Base-by-base conservation (phyloP, 2,329 filamentous ascomycete species). In the Pseudogymnoascus sp. region DNA sequence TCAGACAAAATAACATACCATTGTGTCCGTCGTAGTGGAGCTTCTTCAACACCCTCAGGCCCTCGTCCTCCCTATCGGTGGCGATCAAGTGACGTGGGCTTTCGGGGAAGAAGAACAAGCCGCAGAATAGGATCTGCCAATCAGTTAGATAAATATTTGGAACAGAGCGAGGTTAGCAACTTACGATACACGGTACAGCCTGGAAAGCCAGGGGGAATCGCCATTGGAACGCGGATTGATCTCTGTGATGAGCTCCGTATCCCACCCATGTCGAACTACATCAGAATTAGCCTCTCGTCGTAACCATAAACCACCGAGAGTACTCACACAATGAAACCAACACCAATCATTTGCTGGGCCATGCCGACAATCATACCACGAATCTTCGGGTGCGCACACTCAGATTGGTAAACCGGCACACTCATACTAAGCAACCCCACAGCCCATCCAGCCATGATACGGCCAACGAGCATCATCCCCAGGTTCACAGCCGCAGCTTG, bases 31-130 rank as follows among this genome's bases (percentile, higher is more conserved):
- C 74, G 66, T 78, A 80, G 61, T 85, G 83, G 16, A 88, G 75
- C 62, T 79, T 82, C 21, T 76, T 75, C 31, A 83, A 77, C 21
- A 81, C 76, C 1, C 73, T 72, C 63, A 76, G 73, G n/a, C 78
- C 81, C 67, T 84, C 79, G 0, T 78, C 78, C 21, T 80, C 75
- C 1, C 73, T 74, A 6, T 77, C 79, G 66, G 77, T 79, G 64
- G 77, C 75, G 57, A 86, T 86, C 36, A 86, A 77, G 83, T 84
- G 86, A 68, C 80, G 74, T 45, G 74, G 74, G 26, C 74, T 78
- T 71, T 87, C 84, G 0, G 84, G 84, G 73, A 87, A 86, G n/a
- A 86, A 68, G 67, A 85, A 75, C 65, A 86, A 86, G 61, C 85
- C 74, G 3, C 86, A 75, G 23, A 40, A 39, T 8, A 72, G 63